These are phyloP conservation scores for Tolypocladium paradoxum DNA, from an alignment of 2,329 filamentous ascomycete genomes.

Conservation along the genomic window DNA sequence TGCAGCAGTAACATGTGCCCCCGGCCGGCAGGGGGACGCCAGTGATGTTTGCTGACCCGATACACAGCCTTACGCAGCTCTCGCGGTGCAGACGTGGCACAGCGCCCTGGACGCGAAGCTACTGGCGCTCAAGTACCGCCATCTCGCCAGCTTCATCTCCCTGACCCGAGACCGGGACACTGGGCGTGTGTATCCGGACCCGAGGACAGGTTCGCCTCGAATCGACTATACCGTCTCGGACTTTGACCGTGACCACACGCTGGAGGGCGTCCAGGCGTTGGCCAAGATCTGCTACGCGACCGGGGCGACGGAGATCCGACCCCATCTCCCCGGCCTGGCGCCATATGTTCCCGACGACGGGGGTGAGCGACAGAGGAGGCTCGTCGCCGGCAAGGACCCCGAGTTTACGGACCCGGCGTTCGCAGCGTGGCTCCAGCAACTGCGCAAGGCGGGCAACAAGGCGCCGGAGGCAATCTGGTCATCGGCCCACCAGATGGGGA, in stretches of 20 bases:
- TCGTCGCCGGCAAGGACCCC: constrained; percentile 15
- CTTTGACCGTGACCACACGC: constrained; percentile 60
- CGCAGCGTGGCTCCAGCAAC: constrained; percentile 44
- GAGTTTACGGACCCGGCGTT: constrained; percentile 51
- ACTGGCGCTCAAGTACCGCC: constrained; percentile 54
- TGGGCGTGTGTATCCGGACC: constrained; percentile 64
- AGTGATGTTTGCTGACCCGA: constrained; percentile 5
- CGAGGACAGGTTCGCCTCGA: constrained; percentile 49
- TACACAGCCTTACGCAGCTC: constrained; percentile 48
- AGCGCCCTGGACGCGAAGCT: constrained; percentile 61
- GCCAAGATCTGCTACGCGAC: constrained; percentile 69
- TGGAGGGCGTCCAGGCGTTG: constrained; percentile 61
- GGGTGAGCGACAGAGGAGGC: constrained; percentile 9
- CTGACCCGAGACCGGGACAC: constrained; percentile 66
- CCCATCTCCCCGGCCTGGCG: constrained; percentile 48
- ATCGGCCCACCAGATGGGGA: constrained; percentile 76
- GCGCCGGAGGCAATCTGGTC: constrained; percentile 43
- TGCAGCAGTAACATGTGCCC: not conserved
- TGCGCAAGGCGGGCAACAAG: constrained; percentile 37
- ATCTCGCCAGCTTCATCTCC: constrained; percentile 62
- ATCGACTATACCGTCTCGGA: constrained; percentile 61
- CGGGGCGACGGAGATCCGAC: constrained; percentile 71
- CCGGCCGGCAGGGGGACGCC: not conserved
- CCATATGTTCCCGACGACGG: constrained; percentile 42
- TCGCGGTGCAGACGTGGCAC: constrained; percentile 56